Base-by-base conservation (phyloP, 495 filamentous ascomycete genomes). In the Hypoxylon cercidicola region DNA sequence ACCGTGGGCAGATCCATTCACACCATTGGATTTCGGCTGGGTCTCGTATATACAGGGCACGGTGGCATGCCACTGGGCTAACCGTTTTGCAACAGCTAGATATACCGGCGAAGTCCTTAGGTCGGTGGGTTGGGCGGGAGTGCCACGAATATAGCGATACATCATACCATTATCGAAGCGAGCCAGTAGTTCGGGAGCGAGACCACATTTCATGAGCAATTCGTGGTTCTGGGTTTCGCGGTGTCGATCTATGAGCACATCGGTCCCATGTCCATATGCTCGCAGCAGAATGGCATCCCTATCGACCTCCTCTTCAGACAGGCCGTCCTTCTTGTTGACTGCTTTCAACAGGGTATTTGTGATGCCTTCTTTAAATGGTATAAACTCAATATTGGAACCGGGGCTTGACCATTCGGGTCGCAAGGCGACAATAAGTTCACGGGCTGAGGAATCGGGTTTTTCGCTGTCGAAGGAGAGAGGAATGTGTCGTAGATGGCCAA, bases 141-240 rank as follows among this genome's bases (percentile, higher is more conserved):
- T 84, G 37, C 95, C 95, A 37, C 82, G 87, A 28, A 97, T 90
- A 76, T 91, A 99, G 55, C 89, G 85, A 79, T 99, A 99, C 59
- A 98, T 84, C 71, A 99, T 89, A 59, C 95, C 95, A 74, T 99
- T 99, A 56, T 93, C 83, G 82, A 99, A 99, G 59, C 93, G 91
- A 11, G 93, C 96, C 46, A 98, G 83, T 4, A 99, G 82, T 39
- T 89, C 82, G 44, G 95, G 96, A 8, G 95, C 95, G 44, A 98
- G 87, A 72, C 87, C 85, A 69, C 90, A 80, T 64, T 84, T 86
- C 72, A 92, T 90, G 47, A 98, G 87, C 28, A 95, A 70, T 69
- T 85, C 83, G 64, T 87, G 84, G 70, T 85, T 86, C 62, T 85
- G 76, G 18, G 74, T 85, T 85, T 84, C 88, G 88, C 95, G 89